Evolutionary conservation across 148 eudicot genomes (phyloP), one percentile per base, ranked within the genome.

Genomic region (Salicornia ramosissima): DNA sequence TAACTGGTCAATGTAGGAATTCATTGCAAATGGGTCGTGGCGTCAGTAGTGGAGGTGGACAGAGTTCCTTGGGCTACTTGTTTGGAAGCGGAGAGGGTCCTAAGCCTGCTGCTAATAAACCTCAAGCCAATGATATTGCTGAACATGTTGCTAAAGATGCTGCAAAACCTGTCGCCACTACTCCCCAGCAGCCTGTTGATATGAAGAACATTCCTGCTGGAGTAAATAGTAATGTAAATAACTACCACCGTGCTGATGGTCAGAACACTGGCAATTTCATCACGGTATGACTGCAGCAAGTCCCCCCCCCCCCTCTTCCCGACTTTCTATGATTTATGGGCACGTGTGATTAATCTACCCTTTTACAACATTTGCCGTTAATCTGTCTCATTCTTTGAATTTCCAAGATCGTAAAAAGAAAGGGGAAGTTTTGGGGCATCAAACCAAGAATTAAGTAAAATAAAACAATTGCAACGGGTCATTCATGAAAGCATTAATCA

Each of bases 21-120:
- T 74, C 12, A 30, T 70, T 47, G 57, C 51, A 50, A 11, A 91
- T 91, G 97, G 88, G 92, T 60, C 95, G 96, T 76, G 97, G 97
- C 40, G 95, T 87, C 59, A 91, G 97, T 90, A 81, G 92, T 73
- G 97, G 97, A 25, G 97, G 97, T 10, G 97, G 92, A 46, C 89
- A 91, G 65, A 91, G 97, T 71, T 91, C 97, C 29, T 85, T 89
- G 53, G 88, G 81, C 34, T 91, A 91, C 80, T 77, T 91, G 42
- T 88, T 91, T 74, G 97, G 97, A 77, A 68, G 80, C 54, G 92
- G 83, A 46, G 97, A 86, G 80, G 82, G 88, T 47, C 88, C 88
- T 61, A 88, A 84, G 53, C 69, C 92, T 57, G 71, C 84, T 28
- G 51, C 80, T 53, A 77, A 26, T 62, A 81, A 69, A 55, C 73